Base-by-base conservation (phyloP, 169 alveolate genomes). In the Blepharisma undulans region DNA sequence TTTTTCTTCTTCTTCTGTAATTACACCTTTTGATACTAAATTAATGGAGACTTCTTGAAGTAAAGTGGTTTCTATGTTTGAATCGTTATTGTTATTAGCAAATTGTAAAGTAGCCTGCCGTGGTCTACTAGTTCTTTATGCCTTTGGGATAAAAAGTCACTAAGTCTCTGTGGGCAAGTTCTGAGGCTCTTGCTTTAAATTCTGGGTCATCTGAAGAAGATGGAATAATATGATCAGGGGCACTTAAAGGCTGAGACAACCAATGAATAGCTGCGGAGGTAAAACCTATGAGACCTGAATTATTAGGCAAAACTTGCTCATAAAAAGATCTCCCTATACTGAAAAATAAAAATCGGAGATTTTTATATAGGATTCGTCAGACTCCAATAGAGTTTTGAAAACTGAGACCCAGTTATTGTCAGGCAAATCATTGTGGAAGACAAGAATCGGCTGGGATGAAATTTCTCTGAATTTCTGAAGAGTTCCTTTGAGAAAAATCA, bases 321-420 rank as follows among this genome's bases (percentile, higher is more conserved):
- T 80, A 80, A 80, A 80, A 80, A 33, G 74, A 29, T 22, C 25
- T 80, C 22, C 88, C 88, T 18, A 80, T 72, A 72, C 88, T 25
- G 71, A 80, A 72, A 27, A 80, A 33, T 18, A 80, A 19, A 80
- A 60, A 22, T 80, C 74, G 12, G 18, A 18, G 16, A 80, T 19
- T 22, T 18, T 18, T 16, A 18, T 60, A 72, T 80, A 80, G 74
- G 88, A 80, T 14, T 80, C 74, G 22, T 80, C 72, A 12, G 59
- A 25, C 12, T 80, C 74, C 12, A 27, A 27, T 19, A 80, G 12
- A 16, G 72, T 29, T 14, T 80, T n/a, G 88, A 80, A 80, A 33
- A 80, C 22, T 12, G 21, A 16, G 10, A 21, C 74, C 88, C 88
- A 80, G 88, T 80, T 80, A 72, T 80, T 80, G 22, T 25, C 72